Evolutionary conservation across 2,329 filamentous ascomycete species (phyloP).

Genomic region (Venturia carpophila): DNA sequence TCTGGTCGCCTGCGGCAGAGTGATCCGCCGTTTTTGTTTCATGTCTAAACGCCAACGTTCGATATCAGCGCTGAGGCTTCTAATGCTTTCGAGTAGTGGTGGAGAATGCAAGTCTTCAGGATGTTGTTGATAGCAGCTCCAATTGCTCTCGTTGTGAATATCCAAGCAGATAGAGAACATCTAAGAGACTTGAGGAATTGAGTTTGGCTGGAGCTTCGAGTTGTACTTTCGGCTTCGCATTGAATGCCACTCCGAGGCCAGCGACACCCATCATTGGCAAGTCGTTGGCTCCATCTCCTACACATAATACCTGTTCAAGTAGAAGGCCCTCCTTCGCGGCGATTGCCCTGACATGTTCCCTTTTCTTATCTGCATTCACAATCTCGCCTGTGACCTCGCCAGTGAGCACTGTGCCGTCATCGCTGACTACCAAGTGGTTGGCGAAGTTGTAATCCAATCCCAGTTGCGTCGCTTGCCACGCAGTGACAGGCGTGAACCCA

Average conservation of each 20-base stretch:
- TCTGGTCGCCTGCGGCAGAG: background rate
- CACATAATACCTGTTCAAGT: conserved; percentile 60
- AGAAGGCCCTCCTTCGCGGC: conserved; percentile 58
- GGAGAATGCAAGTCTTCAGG: background rate
- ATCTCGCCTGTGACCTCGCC: conserved; percentile 66
- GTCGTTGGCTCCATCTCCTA: conserved; percentile 79
- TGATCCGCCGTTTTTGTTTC: background rate
- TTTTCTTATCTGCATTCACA: conserved; percentile 69
- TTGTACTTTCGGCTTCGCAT: conserved; percentile 76
- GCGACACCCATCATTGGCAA: conserved; percentile 70
- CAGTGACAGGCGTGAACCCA: conserved; percentile 81
- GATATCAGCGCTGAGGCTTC: background rate
- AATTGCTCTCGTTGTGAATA: conserved; percentile 58
- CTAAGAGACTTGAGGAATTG: conserved; percentile 62
- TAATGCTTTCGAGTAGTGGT: background rate
- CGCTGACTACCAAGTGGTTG: conserved; percentile 67
- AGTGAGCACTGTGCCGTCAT: conserved; percentile 49
- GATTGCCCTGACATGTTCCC: conserved; percentile 62
- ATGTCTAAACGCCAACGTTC: background rate
- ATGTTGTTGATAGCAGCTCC: conserved; percentile 30
- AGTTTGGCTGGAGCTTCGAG: conserved; percentile 64
- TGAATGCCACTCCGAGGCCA: conserved; percentile 72
- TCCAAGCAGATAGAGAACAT: conserved; percentile 67
- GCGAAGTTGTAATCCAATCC: conserved; percentile 83
- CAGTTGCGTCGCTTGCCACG: conserved; percentile 73